These are phyloP conservation scores for Fraxinus dipetala DNA, from an alignment of 305 asterid species.

Conservation along the genomic window DNA sequence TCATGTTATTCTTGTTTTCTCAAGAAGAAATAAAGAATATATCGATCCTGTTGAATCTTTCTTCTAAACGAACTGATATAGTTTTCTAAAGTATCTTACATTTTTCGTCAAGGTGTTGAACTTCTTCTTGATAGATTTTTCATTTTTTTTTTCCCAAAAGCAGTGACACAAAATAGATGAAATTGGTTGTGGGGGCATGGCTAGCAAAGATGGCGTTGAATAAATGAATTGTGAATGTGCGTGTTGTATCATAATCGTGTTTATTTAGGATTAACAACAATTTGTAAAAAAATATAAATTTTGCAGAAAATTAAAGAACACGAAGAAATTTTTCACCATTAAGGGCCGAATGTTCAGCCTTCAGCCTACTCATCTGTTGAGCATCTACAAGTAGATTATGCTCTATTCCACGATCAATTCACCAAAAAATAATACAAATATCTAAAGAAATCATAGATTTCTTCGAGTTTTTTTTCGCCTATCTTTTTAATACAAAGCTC, in stretches of 20 bases:
- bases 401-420: background rate
- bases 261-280: background rate
- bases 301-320: background rate
- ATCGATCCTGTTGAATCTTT: background rate
- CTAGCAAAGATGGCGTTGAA: background rate
- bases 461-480: background rate
- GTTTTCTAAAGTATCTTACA: too few relatives aligned
- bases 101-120: background rate
- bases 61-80: background rate
- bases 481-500: background rate
- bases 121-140: background rate
- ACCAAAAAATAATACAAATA: too few relatives aligned
- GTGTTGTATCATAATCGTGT: too few relatives aligned
- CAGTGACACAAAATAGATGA: background rate
- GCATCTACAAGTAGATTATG: too few relatives aligned
- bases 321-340: background rate
- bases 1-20: background rate
- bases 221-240: background rate
- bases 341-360: background rate
- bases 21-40: background rate
- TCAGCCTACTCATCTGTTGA: too few relatives aligned
- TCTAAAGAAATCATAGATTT: too few relatives aligned
- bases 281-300: too few relatives aligned
- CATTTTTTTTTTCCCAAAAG: background rate
- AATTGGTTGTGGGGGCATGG: background rate